Base-by-base conservation (phyloP, 2,329 filamentous ascomycete genomes). In the Diaporthe australafricana region DNA sequence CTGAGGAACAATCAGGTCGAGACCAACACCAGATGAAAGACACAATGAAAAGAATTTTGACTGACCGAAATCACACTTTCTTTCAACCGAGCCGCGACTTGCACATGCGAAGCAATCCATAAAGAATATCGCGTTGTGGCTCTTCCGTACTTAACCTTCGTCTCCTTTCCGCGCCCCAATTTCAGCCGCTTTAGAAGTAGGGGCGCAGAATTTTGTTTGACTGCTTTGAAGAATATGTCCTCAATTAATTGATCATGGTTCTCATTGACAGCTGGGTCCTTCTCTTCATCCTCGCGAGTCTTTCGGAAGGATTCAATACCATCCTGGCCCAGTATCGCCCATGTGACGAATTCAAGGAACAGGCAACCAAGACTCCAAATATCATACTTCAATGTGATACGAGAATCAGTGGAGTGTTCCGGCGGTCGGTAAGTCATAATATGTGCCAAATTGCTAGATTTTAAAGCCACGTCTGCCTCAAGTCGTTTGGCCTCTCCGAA, bases 281-380 rank as follows among this genome's bases (percentile, higher is more conserved):
- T 25, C 11, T 4, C 1, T 20, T 67, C 63, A 0, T 27, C 8
- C 3, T 7, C n/a, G 5, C 50, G 38, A 0, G 0, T 1, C 2
- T 9, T 4, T 1, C 2, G 12, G 22, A 68, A 68, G 1, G 5
- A 5, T 1, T 38, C 50, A 4, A 52, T 17, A 2, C 65, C 65
- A 5, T 40, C 8, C 9, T 55, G 47, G 12, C 65, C 65, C 17
- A 30, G 3, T 22, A 56, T 40, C 7, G 25, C 22, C 65, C 65
- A 68, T 7, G 25, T 68, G 12, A 68, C 9, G 9, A 68, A 68
- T 6, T 68, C 65, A 0, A 68, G n/a, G 7, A 55, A 68, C 0
- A 68, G 7, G 5, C 65, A 68, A 1, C 65, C 65, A 30, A 68
- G 65, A 25, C 65, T 56, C 65, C 65, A 68, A 3, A 55, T 35